Conservation (phyloP, 1,284 basidiomycete species). For the Malassezia arunalokei region DNA sequence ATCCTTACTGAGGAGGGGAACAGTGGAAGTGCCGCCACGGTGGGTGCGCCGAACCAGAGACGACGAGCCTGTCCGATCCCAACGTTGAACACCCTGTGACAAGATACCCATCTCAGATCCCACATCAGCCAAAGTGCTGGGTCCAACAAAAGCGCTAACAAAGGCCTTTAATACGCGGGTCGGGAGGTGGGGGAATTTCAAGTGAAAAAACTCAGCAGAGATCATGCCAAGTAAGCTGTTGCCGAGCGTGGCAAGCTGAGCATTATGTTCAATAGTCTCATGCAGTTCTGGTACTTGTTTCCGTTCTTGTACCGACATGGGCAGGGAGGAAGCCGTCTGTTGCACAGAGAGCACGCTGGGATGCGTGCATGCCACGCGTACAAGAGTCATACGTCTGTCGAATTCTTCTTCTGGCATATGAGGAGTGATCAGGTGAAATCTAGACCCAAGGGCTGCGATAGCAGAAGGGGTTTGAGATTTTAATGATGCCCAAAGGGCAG, state of each 20-base stretch:
- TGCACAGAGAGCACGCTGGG: slow-evolving; percentile 25
- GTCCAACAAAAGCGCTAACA: slow-evolving; percentile 78
- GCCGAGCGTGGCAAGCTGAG: slow-evolving; percentile 65
- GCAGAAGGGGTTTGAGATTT: slow-evolving; percentile 28
- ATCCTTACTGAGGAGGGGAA: slow-evolving; percentile 28
- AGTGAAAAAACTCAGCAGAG: slow-evolving; percentile 69
- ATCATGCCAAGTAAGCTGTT: slow-evolving; percentile 85
- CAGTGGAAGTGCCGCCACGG: slow-evolving; percentile 54
- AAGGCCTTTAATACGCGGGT: slow-evolving; percentile 79
- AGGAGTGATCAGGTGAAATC: slow-evolving; percentile 26
- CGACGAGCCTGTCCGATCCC: slow-evolving; percentile 48
- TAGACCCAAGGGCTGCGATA: slow-evolving; percentile 28
- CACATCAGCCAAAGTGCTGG: slow-evolving; percentile 66
- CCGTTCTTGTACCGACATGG: slow-evolving; percentile 9
- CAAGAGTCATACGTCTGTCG: slow-evolving; percentile 23
- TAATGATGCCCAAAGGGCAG: slow-evolving; percentile 32
- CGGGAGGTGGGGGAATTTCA: slow-evolving; percentile 78
- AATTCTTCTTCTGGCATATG: slow-evolving; percentile 18
- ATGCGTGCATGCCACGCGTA: slow-evolving; percentile 37
- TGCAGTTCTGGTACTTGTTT: slow-evolving; percentile 6
- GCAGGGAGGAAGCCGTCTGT: slow-evolving; percentile 5
- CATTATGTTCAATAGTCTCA: slow-evolving; percentile 53
- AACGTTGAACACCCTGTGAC: slow-evolving; percentile 42
- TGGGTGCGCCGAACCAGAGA: not conserved
- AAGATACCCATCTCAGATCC: slow-evolving; percentile 53